Evolutionary conservation across 1,139 yeast species (phyloP).

Genomic region (Debaryomycetaceae sp.): DNA sequence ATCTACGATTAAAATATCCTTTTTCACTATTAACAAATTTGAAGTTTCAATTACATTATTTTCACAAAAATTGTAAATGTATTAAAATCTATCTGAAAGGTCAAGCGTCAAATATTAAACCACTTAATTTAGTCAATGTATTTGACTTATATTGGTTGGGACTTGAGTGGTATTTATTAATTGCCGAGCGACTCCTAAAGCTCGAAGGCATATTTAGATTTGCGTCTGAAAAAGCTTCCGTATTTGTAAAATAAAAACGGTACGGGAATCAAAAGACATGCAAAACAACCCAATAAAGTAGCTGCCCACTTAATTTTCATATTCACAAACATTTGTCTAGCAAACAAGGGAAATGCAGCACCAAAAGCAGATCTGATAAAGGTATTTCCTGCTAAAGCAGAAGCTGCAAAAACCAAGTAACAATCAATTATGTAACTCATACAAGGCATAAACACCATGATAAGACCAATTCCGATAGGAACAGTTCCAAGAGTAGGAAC

Average conservation of each 20-base stretch:
- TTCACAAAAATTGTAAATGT: too few species aligned
- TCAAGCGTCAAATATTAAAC: too few species aligned
- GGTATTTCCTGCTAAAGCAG: constrained; percentile 87
- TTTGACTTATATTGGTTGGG: too few species aligned
- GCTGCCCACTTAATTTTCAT: constrained; percentile 86
- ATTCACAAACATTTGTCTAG: constrained; percentile 65
- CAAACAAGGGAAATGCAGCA: constrained; percentile 49
- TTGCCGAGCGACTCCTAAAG: not conserved
- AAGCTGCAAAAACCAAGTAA: constrained; percentile 77
- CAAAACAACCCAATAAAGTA: constrained; percentile 68
- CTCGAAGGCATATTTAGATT: constrained; percentile 27
- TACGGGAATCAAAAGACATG: constrained; percentile 60
- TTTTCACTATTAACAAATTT: too few species aligned
- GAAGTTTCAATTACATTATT: too few species aligned
- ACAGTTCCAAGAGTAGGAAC: constrained; percentile 78
- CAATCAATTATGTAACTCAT: constrained; percentile 79
- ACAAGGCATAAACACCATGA: constrained; percentile 73
- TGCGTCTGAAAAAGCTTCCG: constrained; percentile 60
- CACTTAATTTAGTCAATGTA: too few species aligned
- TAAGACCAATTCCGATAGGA: constrained; percentile 70
- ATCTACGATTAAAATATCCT: too few species aligned
- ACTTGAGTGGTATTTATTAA: too few species aligned
- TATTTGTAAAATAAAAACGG: constrained; percentile 69
- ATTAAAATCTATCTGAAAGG: too few species aligned
- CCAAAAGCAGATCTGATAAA: constrained; percentile 63